phyloP scores from a whole-genome alignment of 2,329 filamentous ascomycete genomes.

The Penicillium occitanis region DNA sequence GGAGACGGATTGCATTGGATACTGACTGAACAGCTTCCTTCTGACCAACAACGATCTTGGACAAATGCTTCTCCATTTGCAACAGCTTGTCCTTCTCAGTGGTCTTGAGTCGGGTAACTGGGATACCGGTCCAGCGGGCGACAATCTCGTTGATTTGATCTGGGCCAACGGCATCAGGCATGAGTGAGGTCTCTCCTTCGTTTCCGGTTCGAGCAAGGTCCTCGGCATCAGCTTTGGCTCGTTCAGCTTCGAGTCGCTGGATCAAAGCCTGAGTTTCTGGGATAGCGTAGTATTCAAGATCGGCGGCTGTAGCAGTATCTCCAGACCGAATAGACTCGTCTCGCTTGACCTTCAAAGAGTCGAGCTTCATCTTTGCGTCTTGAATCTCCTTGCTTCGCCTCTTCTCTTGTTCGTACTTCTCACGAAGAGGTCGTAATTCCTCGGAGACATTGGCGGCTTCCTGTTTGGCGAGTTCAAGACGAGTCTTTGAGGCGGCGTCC shows the following conservation, averaged over 20 bases:
- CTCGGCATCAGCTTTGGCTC: slow-evolving; percentile 73
- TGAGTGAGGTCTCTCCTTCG: slow-evolving; percentile 64
- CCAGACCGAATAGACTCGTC: slow-evolving; percentile 88
- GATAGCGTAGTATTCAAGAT: slow-evolving; percentile 96
- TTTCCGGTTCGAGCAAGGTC: slow-evolving; percentile 56
- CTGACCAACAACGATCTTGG: slow-evolving; percentile 86
- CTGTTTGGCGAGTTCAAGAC: slow-evolving; percentile 77
- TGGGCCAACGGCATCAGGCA: slow-evolving; percentile 90
- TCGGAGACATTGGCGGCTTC: slow-evolving; percentile 94
- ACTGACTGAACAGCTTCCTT: slow-evolving; percentile 90
- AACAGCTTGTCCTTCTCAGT: slow-evolving; percentile 98
- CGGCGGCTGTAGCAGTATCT: slow-evolving; percentile 82
- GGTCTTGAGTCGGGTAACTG: slow-evolving; percentile 88
- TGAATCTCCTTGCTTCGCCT: slow-evolving; percentile 88
- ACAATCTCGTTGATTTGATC: slow-evolving; percentile 99
- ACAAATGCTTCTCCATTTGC: slow-evolving; percentile 86
- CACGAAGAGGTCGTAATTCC: slow-evolving; percentile 83
- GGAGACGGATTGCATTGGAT: slow-evolving; percentile 91
- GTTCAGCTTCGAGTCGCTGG: slow-evolving; percentile 75
- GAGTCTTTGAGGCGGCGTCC: slow-evolving; percentile 84
- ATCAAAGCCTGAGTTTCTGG: slow-evolving; percentile 85
- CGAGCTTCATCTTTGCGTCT: slow-evolving; percentile 91
- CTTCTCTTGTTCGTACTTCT: slow-evolving; percentile 95
- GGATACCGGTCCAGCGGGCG: slow-evolving; percentile 95
- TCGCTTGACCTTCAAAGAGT: slow-evolving; percentile 84